A percentile compares a stretch with the other conserved stretches of the same genome.
Evolutionary conservation across 1,284 basidiomycete genomes (phyloP).

Genomic region (Filobasidium uniguttulatum): DNA sequence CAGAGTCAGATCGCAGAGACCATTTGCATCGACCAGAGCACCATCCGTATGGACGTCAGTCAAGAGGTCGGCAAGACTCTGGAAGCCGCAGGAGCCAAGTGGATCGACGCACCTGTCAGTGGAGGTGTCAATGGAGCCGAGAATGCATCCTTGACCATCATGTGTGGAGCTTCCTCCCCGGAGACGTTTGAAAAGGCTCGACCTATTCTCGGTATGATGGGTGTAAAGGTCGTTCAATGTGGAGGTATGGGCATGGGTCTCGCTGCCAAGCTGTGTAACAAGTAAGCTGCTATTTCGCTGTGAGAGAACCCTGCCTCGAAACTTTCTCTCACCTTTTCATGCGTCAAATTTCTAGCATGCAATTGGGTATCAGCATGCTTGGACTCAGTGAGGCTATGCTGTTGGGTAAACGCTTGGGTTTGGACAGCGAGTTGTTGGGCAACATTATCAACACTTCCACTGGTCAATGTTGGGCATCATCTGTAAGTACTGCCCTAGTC

Average conservation of each 20-base stretch:
- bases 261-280: constrained; percentile 78
- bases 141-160: constrained; percentile 72
- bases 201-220: constrained; percentile 51
- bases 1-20: constrained; percentile 33
- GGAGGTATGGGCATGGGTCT: constrained; percentile 73
- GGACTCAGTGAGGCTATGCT: constrained; percentile 58
- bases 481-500: background rate
- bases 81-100: constrained; percentile 47
- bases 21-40: constrained; percentile 75
- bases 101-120: constrained; percentile 83
- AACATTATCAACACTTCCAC: constrained; percentile 72
- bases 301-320: background rate
- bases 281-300: constrained; percentile 58
- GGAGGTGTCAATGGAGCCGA: constrained; percentile 77
- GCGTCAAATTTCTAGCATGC: constrained; percentile 10
- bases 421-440: constrained; percentile 59
- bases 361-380: constrained; percentile 16
- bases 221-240: constrained; percentile 65
- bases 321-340: background rate
- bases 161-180: constrained; percentile 59
- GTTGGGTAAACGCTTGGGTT: constrained; percentile 59
- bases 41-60: constrained; percentile 62
- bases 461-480: constrained; percentile 37
- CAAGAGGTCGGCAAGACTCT: constrained; percentile 50
- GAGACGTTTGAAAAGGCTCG: constrained; percentile 48